Evolutionary conservation across 805 yeast genomes (phyloP).

Genomic region (Sungouiozyma ichnusensis): DNA sequence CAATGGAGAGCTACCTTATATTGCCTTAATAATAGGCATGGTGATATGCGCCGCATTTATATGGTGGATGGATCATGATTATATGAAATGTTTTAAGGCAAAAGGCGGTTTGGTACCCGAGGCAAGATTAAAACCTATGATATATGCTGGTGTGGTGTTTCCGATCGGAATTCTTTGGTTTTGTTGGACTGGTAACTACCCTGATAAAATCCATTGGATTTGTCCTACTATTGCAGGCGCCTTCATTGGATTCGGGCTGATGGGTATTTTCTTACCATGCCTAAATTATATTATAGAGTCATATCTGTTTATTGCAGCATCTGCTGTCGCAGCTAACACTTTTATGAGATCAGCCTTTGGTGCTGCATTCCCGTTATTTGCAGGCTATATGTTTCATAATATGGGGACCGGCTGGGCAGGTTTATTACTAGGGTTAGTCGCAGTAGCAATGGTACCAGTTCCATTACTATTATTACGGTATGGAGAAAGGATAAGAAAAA

Average conservation of each 20-base stretch:
- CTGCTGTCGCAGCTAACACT: slow-evolving; percentile 68
- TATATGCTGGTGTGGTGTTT: slow-evolving; percentile 58
- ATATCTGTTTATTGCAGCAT: slow-evolving; percentile 62
- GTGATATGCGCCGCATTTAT: slow-evolving; percentile 46
- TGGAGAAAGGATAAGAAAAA: slow-evolving; percentile 46
- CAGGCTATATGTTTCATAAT: slow-evolving; percentile 54
- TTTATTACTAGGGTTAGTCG: slow-evolving; percentile 53
- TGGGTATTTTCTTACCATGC: slow-evolving; percentile 58
- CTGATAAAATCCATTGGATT: slow-evolving; percentile 64
- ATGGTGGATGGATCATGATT: slow-evolving; percentile 42
- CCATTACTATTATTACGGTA: slow-evolving; percentile 54
- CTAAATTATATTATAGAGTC: slow-evolving; percentile 65
- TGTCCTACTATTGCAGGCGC: slow-evolving; percentile 60
- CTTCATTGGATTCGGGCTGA: slow-evolving; percentile 57
- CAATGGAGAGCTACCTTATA: slow-evolving; percentile 61
- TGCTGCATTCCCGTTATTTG: slow-evolving; percentile 63
- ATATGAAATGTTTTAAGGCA: slow-evolving; percentile 34
- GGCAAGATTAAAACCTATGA: slow-evolving; percentile 66
- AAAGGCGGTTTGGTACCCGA: slow-evolving; percentile 64
- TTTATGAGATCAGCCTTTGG: slow-evolving; percentile 59
- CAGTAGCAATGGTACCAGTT: slow-evolving; percentile 48
- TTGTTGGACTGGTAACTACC: slow-evolving; percentile 79
- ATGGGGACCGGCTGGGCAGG: slow-evolving; percentile 79
- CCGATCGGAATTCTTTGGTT: slow-evolving; percentile 79
- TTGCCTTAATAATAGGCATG: slow-evolving; percentile 66